These are phyloP conservation scores for Groenewaldozyma salmanticensis DNA, from an alignment of 805 yeast species.

Conservation along the genomic window DNA sequence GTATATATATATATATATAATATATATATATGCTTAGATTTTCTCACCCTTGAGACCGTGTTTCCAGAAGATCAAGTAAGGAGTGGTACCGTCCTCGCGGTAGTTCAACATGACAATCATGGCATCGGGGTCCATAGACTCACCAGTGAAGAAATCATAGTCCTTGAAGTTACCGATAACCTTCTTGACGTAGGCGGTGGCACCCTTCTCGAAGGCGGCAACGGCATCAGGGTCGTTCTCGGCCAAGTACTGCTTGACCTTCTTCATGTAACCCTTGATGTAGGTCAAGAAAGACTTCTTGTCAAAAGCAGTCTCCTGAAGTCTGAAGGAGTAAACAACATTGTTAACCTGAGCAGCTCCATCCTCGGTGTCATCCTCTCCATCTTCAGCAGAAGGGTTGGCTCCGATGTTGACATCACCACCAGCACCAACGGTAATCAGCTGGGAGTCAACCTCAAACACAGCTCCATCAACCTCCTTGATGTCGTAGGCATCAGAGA, in stretches of 20 bases:
- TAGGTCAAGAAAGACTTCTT: conserved; percentile 94
- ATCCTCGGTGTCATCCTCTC: conserved; percentile 73
- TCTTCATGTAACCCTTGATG: conserved; percentile 99
- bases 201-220: conserved; percentile 93
- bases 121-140: conserved; percentile 99
- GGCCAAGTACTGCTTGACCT: conserved; percentile 80
- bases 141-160: conserved; percentile 99
- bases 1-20: neutral
- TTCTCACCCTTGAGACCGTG: conserved; percentile 89
- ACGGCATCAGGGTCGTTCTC: conserved; percentile 84
- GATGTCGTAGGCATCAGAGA: conserved; percentile 95
- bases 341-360: conserved; percentile 93
- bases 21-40: conserved; percentile 46
- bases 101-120: conserved; percentile 97
- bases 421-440: conserved; percentile 75
- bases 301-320: conserved; percentile 92
- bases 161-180: conserved; percentile 91
- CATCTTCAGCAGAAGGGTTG: conserved; percentile 98
- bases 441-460: conserved; percentile 92
- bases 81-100: conserved; percentile 99
- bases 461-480: conserved; percentile 82
- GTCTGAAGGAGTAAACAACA: conserved; percentile 97
- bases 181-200: conserved; percentile 92
- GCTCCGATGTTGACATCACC: conserved; percentile 98
- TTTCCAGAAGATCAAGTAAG: conserved; percentile 97